Base-by-base conservation (phyloP, 192 early-diverging fungal genomes). In the Phlyctochytrium planicorne region DNA sequence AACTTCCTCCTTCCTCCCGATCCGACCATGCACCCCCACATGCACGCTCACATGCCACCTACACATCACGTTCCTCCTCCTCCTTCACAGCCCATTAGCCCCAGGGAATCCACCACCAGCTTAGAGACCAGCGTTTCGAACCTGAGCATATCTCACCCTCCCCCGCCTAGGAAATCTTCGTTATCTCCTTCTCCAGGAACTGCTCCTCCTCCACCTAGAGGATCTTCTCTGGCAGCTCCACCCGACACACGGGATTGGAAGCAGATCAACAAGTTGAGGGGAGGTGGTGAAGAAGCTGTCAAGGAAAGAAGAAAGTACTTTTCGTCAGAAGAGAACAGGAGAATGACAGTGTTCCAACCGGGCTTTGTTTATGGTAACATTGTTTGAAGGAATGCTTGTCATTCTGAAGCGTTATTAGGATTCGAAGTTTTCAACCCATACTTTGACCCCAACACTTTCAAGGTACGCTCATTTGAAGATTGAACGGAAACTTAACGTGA, bases 361-460 rank as follows among this genome's bases (percentile, higher is more conserved):
- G 69, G 63, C 12, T 30, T 37, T 32, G 53, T 65, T 23, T 65
- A 71, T 37, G 69, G 67, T 60, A 24, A 12, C 6, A 24, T n/a
- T n/a, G n/a, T n/a, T n/a, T n/a, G n/a, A n/a, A n/a, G n/a, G n/a
- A n/a, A n/a, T n/a, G n/a, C n/a, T n/a, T n/a, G n/a, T n/a, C n/a
- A n/a, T n/a, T n/a, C n/a, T n/a, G n/a, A n/a, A n/a, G n/a, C n/a
- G n/a, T 65, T 3, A n/a, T 65, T 52, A 65, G 63, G 56, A 34
- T 71, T 71, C 34, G 69, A 71, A 36, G 69, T 71, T 25, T 71
- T 71, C 63, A 71, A 71, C 61, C 69, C 69, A 23, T 71, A 65
- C 36, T 71, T 71, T 59, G 69, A 71, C 55, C 69, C 69, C 2
- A 71, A 65, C 34, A 62, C 60, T 34, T 71, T 71, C 69, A 71